Evolutionary conservation across 495 filamentous ascomycete species (phyloP).

Genomic region (Penicillium ucsense): DNA sequence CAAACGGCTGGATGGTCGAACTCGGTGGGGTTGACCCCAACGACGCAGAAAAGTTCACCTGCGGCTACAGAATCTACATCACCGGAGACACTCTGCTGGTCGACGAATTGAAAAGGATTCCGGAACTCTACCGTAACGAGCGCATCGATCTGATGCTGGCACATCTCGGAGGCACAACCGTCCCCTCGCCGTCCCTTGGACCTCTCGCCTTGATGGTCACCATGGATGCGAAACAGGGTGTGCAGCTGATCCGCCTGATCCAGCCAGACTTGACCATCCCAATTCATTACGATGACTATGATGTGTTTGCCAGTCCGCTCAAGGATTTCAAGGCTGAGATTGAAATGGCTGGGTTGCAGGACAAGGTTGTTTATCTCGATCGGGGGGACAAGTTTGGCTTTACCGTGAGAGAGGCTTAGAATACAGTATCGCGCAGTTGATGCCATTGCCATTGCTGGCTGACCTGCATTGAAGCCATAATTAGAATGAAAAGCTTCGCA

Average conservation of each 20-base stretch:
- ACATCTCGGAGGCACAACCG: constrained; percentile 56
- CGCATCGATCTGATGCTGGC: constrained; percentile 58
- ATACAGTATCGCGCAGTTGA: too few species aligned
- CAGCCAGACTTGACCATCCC: constrained; percentile 57
- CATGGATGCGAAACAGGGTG: constrained; percentile 58
- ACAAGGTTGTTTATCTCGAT: constrained; percentile 54
- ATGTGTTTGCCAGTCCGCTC: constrained; percentile 49
- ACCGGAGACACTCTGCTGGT: constrained; percentile 60
- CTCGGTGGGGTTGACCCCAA: constrained; percentile 34
- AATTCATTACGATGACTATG: constrained; percentile 62
- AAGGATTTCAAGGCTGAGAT: constrained; percentile 51
- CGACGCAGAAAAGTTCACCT: constrained; percentile 22
- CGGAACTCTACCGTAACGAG: constrained; percentile 37
- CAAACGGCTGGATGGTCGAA: constrained; percentile 65
- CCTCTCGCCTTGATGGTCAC: constrained; percentile 53
- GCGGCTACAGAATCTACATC: constrained; percentile 59
- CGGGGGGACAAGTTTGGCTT: constrained; percentile 50
- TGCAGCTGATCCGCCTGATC: constrained; percentile 49
- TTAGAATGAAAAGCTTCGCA: too few species aligned
- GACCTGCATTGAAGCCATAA: not conserved
- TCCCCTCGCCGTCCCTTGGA: constrained; percentile 46
- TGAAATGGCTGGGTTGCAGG: constrained; percentile 36
- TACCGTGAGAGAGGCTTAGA: not conserved
- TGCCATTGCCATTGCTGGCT: too few species aligned
- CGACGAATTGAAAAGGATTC: constrained; percentile 53